Base-by-base conservation (phyloP, 2,329 filamentous ascomycete species). In the Cordyceps pruinosa region DNA sequence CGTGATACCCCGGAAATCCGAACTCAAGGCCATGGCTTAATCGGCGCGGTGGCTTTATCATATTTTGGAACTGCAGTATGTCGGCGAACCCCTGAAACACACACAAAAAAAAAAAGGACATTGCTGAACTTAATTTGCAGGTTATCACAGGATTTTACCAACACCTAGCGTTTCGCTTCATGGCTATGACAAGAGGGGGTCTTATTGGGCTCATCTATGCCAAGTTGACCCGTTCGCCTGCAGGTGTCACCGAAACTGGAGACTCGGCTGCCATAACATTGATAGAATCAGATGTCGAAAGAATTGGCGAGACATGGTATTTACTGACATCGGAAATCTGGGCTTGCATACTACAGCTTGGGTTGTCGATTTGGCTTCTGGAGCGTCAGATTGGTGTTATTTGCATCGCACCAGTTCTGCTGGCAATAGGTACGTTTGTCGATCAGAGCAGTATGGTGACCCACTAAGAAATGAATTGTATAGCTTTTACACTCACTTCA, bases 331-430 rank as follows among this genome's bases (percentile, higher is more conserved):
- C 44, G 26, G 55, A 59, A 34, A 41, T 60, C 3, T 56, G 56
- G 28, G 51, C 25, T 35, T 12, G 37, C 15, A 26, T 57, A 19
- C 17, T 58, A 0, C 60, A 61, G 51, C 57, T 61, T 7, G 58
- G 53, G 28, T 9, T 60, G 13, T 45, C 21, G 17, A 25, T 59
- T 17, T 61, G 58, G 51, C 58, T 61, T 28, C 26, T 61, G 15
- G 35, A 61, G 23, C 49, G 58, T 8, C 58, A 61, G 47, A 34
- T 61, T 25, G 58, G 60, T 25, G 42, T 35, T 19, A 45, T 58
- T 35, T 61, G 58, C 47, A 53, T 61, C 50, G 58, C 58, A 56
- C 60, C 60, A 5, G 51, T 57, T 2, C 46, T 61, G 13, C 42
- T 59, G 30, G 55, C 55, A 48, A 19, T 57, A 28, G 28, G 51